Base-by-base conservation (phyloP, 2,329 filamentous ascomycete species). In the Phialemoniopsis sp. region DNA sequence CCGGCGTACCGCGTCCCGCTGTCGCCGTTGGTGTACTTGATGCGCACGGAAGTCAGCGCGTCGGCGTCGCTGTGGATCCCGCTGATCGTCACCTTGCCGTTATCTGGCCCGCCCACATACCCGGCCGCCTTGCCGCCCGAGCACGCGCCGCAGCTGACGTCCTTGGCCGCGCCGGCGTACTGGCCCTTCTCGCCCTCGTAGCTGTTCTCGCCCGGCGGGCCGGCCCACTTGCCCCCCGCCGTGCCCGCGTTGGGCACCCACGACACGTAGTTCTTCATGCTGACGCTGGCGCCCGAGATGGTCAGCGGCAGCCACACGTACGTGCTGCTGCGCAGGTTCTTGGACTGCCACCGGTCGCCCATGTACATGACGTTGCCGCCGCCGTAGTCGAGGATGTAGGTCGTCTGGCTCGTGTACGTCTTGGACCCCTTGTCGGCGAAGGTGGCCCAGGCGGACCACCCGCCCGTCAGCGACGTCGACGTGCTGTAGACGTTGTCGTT, bases 291-390 rank as follows among this genome's bases (percentile, higher is more conserved):
- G 1, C 76, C 78, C 1, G 64, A 63, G 42, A 82, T 65, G 5
- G 55, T 63, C 1, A 85, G 60, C 0, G 81, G 82, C 0, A 85
- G 67, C 81, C 81, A 85, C 33, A 85, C 64, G 50, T 85, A 85
- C 0, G 71, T 76, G 31, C 67, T 70, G 13, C 66, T 55, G 60
- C 67, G 67, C 8, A 79, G 63, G 44, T 78, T 70, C 9, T 52
- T 50, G n/a, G 62, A 68, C 3, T 70, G 53, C 74, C 75, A 79
- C 35, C 76, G 68, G 56, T 80, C 76, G 18, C 76, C 75, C 62
- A 76, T 69, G 49, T 77, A 79, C 46, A 73, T 61, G 44, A 59
- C 55, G 42, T 54, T 47, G 46, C 15, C 39, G 43, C 43, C 39
- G 45, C 43, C 43, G 36, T 42, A 49, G 26, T 34, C 33, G 15